These are phyloP conservation scores for Chernovozyma aurita DNA, from an alignment of 1,139 yeast species.

Conservation along the genomic window DNA sequence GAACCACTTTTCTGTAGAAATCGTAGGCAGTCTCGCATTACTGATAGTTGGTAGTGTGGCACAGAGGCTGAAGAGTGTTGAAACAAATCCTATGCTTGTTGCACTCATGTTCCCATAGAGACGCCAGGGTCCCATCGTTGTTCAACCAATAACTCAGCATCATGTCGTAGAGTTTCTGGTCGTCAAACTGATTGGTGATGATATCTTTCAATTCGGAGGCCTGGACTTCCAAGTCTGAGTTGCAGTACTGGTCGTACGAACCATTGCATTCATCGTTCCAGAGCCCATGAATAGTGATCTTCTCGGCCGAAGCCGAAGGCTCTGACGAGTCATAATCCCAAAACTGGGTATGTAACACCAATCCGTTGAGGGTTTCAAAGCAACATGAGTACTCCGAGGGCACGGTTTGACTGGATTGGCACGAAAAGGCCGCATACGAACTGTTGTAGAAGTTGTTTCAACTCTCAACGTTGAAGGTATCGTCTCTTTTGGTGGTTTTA, in stretches of 20 bases:
- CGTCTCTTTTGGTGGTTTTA: slow-evolving; percentile 7
- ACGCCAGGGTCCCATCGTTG: slow-evolving; percentile 21
- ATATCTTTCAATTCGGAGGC: slow-evolving; percentile 25
- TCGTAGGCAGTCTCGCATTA: slow-evolving; percentile 29
- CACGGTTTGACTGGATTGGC: slow-evolving; percentile 2
- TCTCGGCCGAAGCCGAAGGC: slow-evolving; percentile 16
- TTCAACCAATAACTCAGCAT: slow-evolving; percentile 37
- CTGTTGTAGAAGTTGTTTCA: slow-evolving; percentile 7
- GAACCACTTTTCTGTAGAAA: slow-evolving; percentile 32
- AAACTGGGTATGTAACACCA: slow-evolving; percentile 15
- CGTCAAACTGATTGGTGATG: slow-evolving; percentile 24
- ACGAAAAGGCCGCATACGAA: slow-evolving; percentile 6
- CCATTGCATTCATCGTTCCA: slow-evolving; percentile 41
- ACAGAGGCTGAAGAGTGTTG: slow-evolving; percentile 33
- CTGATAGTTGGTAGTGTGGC: slow-evolving; percentile 28
- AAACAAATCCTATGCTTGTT: slow-evolving; percentile 44
- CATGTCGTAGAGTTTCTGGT: slow-evolving; percentile 23
- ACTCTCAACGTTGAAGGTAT: slow-evolving; percentile 6
- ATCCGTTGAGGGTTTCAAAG: slow-evolving; percentile 14
- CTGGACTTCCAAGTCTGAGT: slow-evolving; percentile 26
- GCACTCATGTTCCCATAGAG: slow-evolving; percentile 40
- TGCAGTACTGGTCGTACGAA: slow-evolving; percentile 29
- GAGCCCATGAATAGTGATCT: slow-evolving; percentile 40
- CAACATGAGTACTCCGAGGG: slow-evolving; percentile 11
- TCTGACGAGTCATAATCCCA: slow-evolving; percentile 16